These are phyloP conservation scores for Epichloe scottii DNA, from an alignment of 2,329 filamentous ascomycete genomes.

Conservation along the genomic window DNA sequence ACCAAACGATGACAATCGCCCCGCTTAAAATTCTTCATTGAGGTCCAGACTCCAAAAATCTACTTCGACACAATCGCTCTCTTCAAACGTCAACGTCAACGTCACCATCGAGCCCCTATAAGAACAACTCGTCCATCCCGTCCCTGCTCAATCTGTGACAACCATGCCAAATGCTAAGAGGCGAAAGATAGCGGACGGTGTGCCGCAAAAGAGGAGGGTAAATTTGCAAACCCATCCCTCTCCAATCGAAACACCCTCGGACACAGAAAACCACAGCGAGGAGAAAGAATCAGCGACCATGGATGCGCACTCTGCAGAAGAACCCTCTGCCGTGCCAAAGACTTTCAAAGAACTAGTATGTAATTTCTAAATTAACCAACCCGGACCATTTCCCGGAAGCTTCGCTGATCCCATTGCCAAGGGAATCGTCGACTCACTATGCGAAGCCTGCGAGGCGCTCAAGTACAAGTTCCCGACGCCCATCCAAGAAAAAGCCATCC, in stretches of 20 bases:
- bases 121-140: background rate
- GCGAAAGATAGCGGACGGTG: conserved; percentile 25
- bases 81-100: background rate
- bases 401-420: conserved; percentile 15
- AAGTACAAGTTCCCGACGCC: conserved; percentile 79
- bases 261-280: conserved; percentile 5
- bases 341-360: conserved; percentile 53
- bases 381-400: background rate
- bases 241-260: background rate
- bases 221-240: background rate
- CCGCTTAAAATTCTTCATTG: conserved; percentile 20
- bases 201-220: conserved; percentile 11
- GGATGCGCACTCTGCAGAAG: conserved; percentile 20
- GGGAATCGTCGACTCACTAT: conserved; percentile 77
- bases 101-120: background rate
- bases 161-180: conserved; percentile 26
- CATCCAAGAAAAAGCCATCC: conserved; percentile 79
- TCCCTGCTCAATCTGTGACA: no score
- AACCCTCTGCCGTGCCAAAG: conserved; percentile 29
- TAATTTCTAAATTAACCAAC: background rate
- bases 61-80: no score
- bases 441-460: conserved; percentile 73
- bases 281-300: conserved; percentile 22
- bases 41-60: background rate
- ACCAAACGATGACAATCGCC: conserved; percentile 10